phyloP scores from a whole-genome alignment of 2,329 filamentous ascomycete genomes.

The Lachnellula arida region DNA sequence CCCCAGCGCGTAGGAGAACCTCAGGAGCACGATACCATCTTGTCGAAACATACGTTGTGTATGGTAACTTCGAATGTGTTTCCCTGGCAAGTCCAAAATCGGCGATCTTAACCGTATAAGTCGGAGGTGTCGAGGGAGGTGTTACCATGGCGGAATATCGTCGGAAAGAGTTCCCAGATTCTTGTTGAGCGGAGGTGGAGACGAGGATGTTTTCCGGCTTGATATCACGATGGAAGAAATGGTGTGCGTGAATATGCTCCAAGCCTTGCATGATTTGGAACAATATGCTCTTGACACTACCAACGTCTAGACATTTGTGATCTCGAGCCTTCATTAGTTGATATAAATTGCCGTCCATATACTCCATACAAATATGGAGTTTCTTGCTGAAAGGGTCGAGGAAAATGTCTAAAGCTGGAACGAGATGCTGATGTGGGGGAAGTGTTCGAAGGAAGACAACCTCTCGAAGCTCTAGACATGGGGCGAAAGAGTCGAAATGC shows the following conservation, averaged over 20 bases:
- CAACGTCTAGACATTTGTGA: slow-evolving; percentile 85
- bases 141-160: slow-evolving; percentile 92
- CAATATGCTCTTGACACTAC: slow-evolving; percentile 93
- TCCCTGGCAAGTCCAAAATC: slow-evolving; percentile 97
- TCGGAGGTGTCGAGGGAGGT: slow-evolving; percentile 86
- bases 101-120: slow-evolving; percentile 96
- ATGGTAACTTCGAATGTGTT: slow-evolving; percentile 92
- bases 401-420: slow-evolving; percentile 98
- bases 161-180: slow-evolving; percentile 79
- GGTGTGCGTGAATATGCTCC: slow-evolving; percentile 94
- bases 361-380: slow-evolving; percentile 98
- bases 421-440: slow-evolving; percentile 82
- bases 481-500: slow-evolving; percentile 86
- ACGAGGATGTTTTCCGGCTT: slow-evolving; percentile 99
- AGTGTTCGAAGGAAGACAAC: slow-evolving; percentile 93
- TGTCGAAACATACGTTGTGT: slow-evolving; percentile 97
- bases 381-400: slow-evolving; percentile 94
- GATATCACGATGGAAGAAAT: slow-evolving; percentile 98
- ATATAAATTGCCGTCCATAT: slow-evolving; percentile 99
- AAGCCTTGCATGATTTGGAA: slow-evolving; percentile 95
- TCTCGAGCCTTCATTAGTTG: slow-evolving; percentile 98
- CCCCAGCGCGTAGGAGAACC: slow-evolving; percentile 85
- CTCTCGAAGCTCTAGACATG: slow-evolving; percentile 89
- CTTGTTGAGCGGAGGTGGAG: slow-evolving; percentile 74
- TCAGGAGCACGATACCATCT: slow-evolving; percentile 94